These are phyloP conservation scores for Suillus discolor DNA, from an alignment of 768 basidiomycete species.

Conservation along the genomic window DNA sequence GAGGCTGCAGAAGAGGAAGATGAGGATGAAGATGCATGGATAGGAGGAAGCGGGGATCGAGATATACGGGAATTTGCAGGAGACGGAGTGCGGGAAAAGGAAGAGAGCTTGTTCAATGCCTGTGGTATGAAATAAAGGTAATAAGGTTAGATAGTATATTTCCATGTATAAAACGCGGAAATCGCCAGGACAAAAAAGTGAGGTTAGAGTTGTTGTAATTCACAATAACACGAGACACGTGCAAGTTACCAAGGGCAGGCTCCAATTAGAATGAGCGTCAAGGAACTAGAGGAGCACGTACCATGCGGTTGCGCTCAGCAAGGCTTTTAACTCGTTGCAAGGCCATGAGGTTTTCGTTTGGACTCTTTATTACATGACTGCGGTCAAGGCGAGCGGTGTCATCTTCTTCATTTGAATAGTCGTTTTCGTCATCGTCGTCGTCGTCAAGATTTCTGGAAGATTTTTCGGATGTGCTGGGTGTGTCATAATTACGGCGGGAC, in stretches of 20 bases:
- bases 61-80: conserved; percentile 41
- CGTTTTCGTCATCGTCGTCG: conserved; percentile 52
- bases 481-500: conserved; percentile 43
- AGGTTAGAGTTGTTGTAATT: conserved; percentile 14
- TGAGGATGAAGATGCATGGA: conserved; percentile 35
- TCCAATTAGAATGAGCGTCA: conserved; percentile 24
- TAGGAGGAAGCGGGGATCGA: conserved; percentile 40
- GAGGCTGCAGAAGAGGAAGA: conserved; percentile 41
- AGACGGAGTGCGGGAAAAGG: conserved; percentile 58
- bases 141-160: conserved; percentile 22
- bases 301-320: conserved; percentile 73
- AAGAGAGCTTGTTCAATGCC: conserved; percentile 72
- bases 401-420: conserved; percentile 61
- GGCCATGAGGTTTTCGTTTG: conserved; percentile 58
- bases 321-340: conserved; percentile 71
- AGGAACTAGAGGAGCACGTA: conserved; percentile 38
- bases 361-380: conserved; percentile 36
- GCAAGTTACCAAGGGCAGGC: conserved; percentile 27
- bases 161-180: conserved; percentile 10
- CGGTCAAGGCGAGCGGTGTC: conserved; percentile 56
- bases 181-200: conserved; percentile 2
- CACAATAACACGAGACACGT: conserved; percentile 31
- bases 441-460: conserved; percentile 36
- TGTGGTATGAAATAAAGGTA: conserved; percentile 25
- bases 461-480: conserved; percentile 28